These are phyloP conservation scores for Microbotryum silenes-acaulis DNA, from an alignment of 1,284 basidiomycete species.

Conservation along the genomic window DNA sequence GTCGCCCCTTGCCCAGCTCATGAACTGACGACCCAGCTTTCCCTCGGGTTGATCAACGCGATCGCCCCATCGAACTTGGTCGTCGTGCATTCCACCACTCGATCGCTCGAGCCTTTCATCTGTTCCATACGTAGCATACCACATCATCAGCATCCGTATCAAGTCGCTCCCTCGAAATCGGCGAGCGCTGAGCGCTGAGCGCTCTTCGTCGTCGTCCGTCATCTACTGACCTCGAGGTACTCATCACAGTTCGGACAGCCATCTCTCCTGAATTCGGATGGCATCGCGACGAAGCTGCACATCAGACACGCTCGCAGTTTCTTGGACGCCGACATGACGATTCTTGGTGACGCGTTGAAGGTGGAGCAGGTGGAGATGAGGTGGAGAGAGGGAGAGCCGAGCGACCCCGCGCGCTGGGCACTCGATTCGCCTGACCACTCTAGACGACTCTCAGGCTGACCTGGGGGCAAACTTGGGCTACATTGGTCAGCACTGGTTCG, in stretches of 20 bases:
- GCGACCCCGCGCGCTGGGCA: too few species aligned
- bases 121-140: constrained; percentile 39
- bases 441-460: too few species aligned
- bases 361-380: too few species aligned
- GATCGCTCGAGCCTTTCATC: constrained; percentile 82
- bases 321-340: constrained; percentile 12
- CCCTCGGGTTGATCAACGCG: constrained; percentile 75
- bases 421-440: too few species aligned
- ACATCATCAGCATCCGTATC: neutral
- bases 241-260: constrained; percentile 98
- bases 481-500: too few species aligned
- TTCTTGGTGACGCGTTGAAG: too few species aligned
- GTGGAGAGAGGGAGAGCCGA: too few species aligned
- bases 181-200: too few species aligned
- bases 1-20: too few species aligned
- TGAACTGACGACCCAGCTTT: constrained; percentile 80
- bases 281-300: constrained; percentile 56
- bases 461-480: too few species aligned
- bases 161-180: neutral
- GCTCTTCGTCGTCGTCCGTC: neutral
- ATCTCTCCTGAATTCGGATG: constrained; percentile 70
- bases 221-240: constrained; percentile 65
- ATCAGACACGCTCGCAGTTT: constrained; percentile 30
- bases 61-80: constrained; percentile 89
- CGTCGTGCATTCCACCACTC: constrained; percentile 83